These are phyloP conservation scores for Leishmania turanica DNA, from an alignment of 208 protist species.

Conservation along the genomic window DNA sequence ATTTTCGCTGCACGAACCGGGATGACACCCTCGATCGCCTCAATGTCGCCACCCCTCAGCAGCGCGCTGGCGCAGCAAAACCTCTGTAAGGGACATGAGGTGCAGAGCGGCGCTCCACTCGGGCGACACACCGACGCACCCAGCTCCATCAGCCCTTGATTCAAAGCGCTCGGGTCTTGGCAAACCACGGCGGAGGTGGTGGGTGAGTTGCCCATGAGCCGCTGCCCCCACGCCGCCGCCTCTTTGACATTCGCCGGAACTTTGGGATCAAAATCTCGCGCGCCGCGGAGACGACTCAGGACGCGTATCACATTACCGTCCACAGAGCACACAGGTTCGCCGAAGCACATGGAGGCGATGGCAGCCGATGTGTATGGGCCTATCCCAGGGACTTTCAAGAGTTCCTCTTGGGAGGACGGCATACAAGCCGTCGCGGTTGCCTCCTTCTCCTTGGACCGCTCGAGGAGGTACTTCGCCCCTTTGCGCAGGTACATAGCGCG, in stretches of 20 bases:
- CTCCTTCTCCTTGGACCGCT: slow-evolving; percentile 30
- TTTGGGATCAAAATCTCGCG: slow-evolving; percentile 83
- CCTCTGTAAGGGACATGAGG: slow-evolving; percentile 59
- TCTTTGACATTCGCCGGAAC: slow-evolving; percentile 52
- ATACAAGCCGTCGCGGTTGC: slow-evolving; percentile 3
- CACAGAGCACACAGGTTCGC: slow-evolving; percentile 71
- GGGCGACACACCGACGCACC: slow-evolving; percentile 89
- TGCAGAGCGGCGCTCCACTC: slow-evolving; percentile 63
- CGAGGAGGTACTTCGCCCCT: slow-evolving; percentile 83
- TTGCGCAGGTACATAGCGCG: slow-evolving; percentile 85
- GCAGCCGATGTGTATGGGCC: slow-evolving; percentile 95
- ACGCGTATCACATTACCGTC: slow-evolving; percentile 96
- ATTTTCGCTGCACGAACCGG: slow-evolving; percentile 49
- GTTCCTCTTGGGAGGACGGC: slow-evolving; percentile 35
- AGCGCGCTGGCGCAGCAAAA: slow-evolving; percentile 58
- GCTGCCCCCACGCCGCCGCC: slow-evolving; percentile 58
- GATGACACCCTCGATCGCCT: slow-evolving; percentile 77
- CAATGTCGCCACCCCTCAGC: slow-evolving; percentile 44
- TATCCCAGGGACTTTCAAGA: slow-evolving; percentile 88
- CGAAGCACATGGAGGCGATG: slow-evolving; percentile 91
- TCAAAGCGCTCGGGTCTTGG: slow-evolving; percentile 61
- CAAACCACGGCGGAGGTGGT: slow-evolving; percentile 24
- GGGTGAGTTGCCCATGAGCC: slow-evolving; percentile 49
- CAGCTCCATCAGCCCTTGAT: slow-evolving; percentile 96
- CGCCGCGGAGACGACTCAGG: slow-evolving; percentile 75